These are phyloP conservation scores for Austroboletus festivus DNA, from an alignment of 768 basidiomycete species.

Conservation along the genomic window DNA sequence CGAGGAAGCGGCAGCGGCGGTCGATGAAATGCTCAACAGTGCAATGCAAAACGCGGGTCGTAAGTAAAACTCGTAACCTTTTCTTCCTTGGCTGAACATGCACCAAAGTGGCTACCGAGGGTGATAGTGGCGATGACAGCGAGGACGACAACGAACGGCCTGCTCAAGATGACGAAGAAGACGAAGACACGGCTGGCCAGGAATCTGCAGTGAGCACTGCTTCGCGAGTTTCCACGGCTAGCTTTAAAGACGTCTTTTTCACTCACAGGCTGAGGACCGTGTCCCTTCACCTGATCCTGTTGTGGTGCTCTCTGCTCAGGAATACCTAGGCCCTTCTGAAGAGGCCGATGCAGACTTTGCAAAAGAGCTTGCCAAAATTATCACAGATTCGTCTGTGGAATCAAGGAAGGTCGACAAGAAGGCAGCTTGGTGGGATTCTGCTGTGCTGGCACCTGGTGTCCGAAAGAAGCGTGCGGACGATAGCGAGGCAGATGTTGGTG, in stretches of 20 bases:
- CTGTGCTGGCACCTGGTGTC: slow-evolving; percentile 63
- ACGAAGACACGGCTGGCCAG: slow-evolving; percentile 46
- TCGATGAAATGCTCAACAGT: slow-evolving; percentile 83
- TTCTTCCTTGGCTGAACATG: slow-evolving; percentile 14
- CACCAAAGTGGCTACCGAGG: slow-evolving; percentile 33
- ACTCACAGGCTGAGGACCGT: slow-evolving; percentile 57
- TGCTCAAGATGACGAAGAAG: slow-evolving; percentile 59
- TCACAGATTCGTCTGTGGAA: slow-evolving; percentile 83
- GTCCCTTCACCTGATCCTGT: slow-evolving; percentile 82
- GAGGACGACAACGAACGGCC: slow-evolving; percentile 42
- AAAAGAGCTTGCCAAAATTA: slow-evolving; percentile 92
- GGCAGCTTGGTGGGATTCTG: slow-evolving; percentile 87
- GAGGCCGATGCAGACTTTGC: slow-evolving; percentile 93
- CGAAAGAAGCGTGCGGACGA: slow-evolving; percentile 68
- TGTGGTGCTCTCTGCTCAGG: slow-evolving; percentile 67
- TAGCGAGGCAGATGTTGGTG: slow-evolving; percentile 48
- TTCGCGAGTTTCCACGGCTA: background rate
- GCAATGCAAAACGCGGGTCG: slow-evolving; percentile 59
- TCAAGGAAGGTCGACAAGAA: slow-evolving; percentile 86
- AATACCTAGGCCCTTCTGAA: slow-evolving; percentile 76
- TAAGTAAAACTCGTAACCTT: slow-evolving; percentile 31
- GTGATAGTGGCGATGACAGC: slow-evolving; percentile 50
- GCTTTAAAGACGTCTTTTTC: background rate
- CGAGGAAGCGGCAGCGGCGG: slow-evolving; percentile 82
- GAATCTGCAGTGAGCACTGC: slow-evolving; percentile 52